Percentiles rank a stretch among this genome's conserved stretches.
These are phyloP conservation scores for Xylaria sp. DNA, from an alignment of 2,329 filamentous ascomycete genomes.

Conservation along the genomic window DNA sequence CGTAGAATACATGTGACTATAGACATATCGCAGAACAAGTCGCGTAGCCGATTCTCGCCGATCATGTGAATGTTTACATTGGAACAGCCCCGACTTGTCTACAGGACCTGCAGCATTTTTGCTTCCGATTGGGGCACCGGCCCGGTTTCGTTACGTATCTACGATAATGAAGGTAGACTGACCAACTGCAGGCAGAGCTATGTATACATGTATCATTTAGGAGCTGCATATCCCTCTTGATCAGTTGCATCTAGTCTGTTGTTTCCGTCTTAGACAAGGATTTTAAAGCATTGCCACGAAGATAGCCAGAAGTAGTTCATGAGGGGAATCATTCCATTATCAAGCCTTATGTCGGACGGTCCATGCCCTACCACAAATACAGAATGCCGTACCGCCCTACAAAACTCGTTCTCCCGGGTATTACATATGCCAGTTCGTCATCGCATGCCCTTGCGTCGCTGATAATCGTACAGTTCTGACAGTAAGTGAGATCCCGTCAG, in stretches of 20 bases:
- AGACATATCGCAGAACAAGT: neutral
- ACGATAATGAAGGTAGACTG: neutral
- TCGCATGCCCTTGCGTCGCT: slow-evolving; percentile 30
- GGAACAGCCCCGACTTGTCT: neutral
- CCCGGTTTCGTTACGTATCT: neutral
- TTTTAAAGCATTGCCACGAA: neutral
- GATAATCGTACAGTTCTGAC: slow-evolving; percentile 37
- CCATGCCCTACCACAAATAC: slow-evolving; percentile 27
- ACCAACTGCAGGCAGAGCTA: neutral
- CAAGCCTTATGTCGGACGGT: slow-evolving; percentile 18
- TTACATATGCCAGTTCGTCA: slow-evolving; percentile 25
- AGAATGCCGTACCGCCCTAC: slow-evolving; percentile 22
- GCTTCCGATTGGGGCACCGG: neutral
- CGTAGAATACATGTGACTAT: slow-evolving; percentile 4
- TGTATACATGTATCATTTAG: neutral
- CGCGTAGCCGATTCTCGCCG: slow-evolving; percentile 1
- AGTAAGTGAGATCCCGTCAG: slow-evolving; percentile 3
- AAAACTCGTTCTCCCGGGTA: slow-evolving; percentile 16
- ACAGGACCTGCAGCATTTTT: neutral
- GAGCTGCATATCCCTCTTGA: neutral
- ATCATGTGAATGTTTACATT: neutral
- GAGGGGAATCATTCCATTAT: slow-evolving; percentile 35
- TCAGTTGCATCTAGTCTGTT: neutral
- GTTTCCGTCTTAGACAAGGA: neutral
- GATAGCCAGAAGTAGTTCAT: neutral